Evolutionary conservation across 257 asterid species (phyloP).

Genomic region (Oldenlandia corymbosa): DNA sequence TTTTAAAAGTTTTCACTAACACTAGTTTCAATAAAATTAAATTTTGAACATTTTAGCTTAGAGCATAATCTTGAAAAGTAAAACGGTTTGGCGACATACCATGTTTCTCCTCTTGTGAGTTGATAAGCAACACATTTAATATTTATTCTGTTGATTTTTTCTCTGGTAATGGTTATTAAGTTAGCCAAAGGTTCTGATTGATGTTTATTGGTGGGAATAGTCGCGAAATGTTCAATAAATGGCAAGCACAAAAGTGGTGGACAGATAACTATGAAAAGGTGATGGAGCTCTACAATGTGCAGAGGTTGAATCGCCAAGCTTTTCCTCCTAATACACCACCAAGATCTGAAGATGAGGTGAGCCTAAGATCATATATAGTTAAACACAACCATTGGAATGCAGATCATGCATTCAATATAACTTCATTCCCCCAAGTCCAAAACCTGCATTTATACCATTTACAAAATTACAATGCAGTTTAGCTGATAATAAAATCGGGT

Average conservation of each 20-base stretch:
- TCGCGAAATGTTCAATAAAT: constrained; percentile 87
- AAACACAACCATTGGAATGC: background rate
- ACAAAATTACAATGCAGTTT: too few species aligned
- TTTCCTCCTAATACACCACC: constrained; percentile 79
- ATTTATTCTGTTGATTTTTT: too few species aligned
- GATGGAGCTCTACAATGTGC: constrained; percentile 87
- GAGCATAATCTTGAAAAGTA: too few species aligned
- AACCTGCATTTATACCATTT: too few species aligned
- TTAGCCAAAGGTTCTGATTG: background rate
- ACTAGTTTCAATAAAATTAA: too few species aligned
- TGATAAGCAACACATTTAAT: too few species aligned
- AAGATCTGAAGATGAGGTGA: constrained; percentile 65
- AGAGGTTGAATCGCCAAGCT: constrained; percentile 71
- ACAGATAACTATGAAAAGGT: constrained; percentile 84
- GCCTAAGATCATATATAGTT: background rate
- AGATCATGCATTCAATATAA: background rate
- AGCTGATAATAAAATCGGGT: too few species aligned
- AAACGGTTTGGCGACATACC: too few species aligned
- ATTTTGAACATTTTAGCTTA: too few species aligned
- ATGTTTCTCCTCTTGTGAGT: too few species aligned
- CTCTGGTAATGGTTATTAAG: background rate
- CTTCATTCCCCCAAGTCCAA: too few species aligned
- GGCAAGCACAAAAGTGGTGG: constrained; percentile 99
- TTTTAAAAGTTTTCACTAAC: too few species aligned
- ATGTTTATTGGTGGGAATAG: constrained; percentile 26